Conservation (phyloP, 495 filamentous ascomycete species). For the Penicillium chermesinum region DNA sequence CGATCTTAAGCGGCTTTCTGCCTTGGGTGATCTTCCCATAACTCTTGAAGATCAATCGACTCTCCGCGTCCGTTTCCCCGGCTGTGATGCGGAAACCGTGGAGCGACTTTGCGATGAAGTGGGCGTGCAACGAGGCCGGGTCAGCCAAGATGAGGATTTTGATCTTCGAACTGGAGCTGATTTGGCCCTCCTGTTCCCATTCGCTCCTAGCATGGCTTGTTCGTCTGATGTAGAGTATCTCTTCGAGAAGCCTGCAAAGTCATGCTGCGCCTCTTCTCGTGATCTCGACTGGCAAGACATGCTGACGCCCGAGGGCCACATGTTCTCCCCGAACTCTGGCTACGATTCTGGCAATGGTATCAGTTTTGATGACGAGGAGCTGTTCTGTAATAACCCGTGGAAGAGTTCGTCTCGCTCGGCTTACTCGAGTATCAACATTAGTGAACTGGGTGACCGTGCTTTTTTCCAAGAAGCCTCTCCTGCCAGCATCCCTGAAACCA, state of each 20-base stretch:
- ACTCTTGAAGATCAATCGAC: constrained; percentile 56
- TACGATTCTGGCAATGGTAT: constrained; percentile 22
- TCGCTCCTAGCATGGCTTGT: constrained; percentile 57
- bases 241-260: constrained; percentile 21
- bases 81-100: constrained; percentile 80
- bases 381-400: constrained; percentile 49
- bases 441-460: constrained; percentile 45
- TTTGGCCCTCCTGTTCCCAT: constrained; percentile 79
- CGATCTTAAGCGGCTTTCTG: constrained; percentile 71
- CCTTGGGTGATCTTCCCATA: constrained; percentile 79
- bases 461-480: constrained; percentile 36
- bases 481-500: constrained; percentile 32
- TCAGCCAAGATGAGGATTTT: constrained; percentile 75
- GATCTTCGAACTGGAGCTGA: constrained; percentile 53
- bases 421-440: constrained; percentile 51
- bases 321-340: constrained; percentile 21
- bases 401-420: constrained; percentile 39
- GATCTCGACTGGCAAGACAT: constrained; percentile 54
- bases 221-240: constrained; percentile 32
- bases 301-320: constrained; percentile 41
- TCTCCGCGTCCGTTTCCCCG: constrained; percentile 81
- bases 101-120: constrained; percentile 81
- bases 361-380: constrained; percentile 45
- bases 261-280: constrained; percentile 23
- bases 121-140: constrained; percentile 69